Base-by-base conservation (phyloP, 306 rosid species). In the Cicer chorassanicum region DNA sequence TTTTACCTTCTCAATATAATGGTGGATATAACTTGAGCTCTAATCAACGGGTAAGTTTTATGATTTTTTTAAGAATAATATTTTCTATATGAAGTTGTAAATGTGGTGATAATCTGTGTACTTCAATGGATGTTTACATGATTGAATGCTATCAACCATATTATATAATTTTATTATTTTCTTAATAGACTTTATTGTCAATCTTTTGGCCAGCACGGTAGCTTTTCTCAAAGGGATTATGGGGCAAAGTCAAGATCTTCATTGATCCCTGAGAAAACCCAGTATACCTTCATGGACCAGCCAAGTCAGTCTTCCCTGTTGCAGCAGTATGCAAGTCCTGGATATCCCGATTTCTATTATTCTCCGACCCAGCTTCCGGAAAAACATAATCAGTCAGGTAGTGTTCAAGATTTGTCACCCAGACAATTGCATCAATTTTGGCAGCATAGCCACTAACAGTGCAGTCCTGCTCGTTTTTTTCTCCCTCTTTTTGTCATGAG, bases 21-120 rank as follows among this genome's bases (percentile, higher is more conserved):
- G 85, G 61, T 40, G 88, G 87, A 68, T 74, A 10, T 72, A 78
- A 71, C 74, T 40, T 82, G 4, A 77, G 70, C 73, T 65, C 87
- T 44, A 54, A 64, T 84, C 85, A 82, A 67, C 90, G 68, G 89
- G 96, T 90, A 83, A 42, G 59, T 76, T 72, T 55, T 60, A 24
- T 13, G 18, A 5, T 60, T 13, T 5, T 29, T 34, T 68, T 16
- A 53, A 39, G 40, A 51, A 14, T 48, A 43, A 29, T 68, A 14
- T 46, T 80, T 36, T 43, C 24, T 42, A 14, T 76, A 10, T 21
- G 54, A 55, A 42, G 40, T 51, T 71, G 44, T 78, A 36, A 48
- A 63, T 45, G 6, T 63, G 63, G 63, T 68, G 68, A 65, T 45
- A 48, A 19, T 56, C 6, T 1, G 6, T 14, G 69, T 54, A 24